phyloP scores from a whole-genome alignment of 148 eudicot species.

The Gaultheria prostrata region DNA sequence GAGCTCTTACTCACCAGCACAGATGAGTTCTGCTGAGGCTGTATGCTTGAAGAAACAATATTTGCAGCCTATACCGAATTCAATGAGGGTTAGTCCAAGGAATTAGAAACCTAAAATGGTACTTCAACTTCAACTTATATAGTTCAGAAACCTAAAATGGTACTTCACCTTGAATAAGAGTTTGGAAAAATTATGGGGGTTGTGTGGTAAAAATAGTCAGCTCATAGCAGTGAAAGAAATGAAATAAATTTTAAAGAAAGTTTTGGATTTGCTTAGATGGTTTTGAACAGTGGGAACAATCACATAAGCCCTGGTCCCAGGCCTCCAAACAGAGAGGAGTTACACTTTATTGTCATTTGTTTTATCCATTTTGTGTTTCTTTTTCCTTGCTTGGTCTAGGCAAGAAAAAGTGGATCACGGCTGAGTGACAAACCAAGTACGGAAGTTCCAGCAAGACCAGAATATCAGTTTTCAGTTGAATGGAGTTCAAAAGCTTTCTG shows the following conservation, averaged over 20 bases:
- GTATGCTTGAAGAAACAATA: constrained; percentile 77
- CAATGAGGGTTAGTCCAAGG: too few relatives aligned
- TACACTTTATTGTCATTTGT: too few relatives aligned
- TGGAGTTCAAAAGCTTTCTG: background rate
- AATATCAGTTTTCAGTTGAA: background rate
- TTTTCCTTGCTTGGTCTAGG: background rate
- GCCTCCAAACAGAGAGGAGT: too few relatives aligned
- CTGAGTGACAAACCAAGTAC: background rate
- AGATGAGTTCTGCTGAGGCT: constrained; percentile 66
- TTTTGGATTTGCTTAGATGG: background rate
- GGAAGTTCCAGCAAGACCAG: background rate
- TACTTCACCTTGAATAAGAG: background rate
- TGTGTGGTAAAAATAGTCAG: background rate
- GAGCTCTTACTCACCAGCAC: constrained; percentile 50
- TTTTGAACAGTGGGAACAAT: background rate
- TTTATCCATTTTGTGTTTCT: too few relatives aligned
- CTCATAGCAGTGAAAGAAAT: background rate
- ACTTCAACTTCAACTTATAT: background rate
- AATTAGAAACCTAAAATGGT: background rate
- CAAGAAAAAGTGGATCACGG: background rate
- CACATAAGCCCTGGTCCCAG: background rate
- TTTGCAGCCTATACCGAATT: constrained; percentile 62
- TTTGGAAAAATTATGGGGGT: background rate
- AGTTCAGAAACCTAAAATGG: background rate
- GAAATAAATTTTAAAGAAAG: background rate